These are phyloP conservation scores for Protea cynaroides DNA, from an alignment of 164 flowering plant genomes.

Conservation along the genomic window DNA sequence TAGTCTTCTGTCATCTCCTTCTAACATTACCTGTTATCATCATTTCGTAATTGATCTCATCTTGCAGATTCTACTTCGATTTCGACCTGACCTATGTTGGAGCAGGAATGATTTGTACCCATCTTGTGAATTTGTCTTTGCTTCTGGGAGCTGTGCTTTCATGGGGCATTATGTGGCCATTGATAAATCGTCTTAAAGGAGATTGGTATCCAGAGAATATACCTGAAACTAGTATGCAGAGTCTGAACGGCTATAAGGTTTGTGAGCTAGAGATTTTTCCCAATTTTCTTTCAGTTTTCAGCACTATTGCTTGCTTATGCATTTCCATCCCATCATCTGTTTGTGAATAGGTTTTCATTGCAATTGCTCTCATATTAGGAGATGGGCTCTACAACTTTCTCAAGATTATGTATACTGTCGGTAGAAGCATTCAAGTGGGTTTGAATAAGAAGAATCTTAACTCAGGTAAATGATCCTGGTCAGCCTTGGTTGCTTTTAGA, in stretches of 20 bases:
- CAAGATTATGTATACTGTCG: slow-evolving; percentile 42
- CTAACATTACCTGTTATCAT: not conserved
- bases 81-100: slow-evolving; percentile 53
- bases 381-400: slow-evolving; percentile 85
- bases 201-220: slow-evolving; percentile 57
- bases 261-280: not conserved
- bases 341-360: slow-evolving; percentile 61
- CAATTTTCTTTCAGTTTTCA: not conserved
- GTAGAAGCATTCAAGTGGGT: slow-evolving; percentile 27
- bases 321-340: slow-evolving; percentile 9
- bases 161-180: slow-evolving; percentile 96
- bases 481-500: no score
- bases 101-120: slow-evolving; percentile 88
- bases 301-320: not conserved
- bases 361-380: slow-evolving; percentile 78
- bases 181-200: slow-evolving; percentile 56
- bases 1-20: no score
- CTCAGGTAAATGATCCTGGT: slow-evolving; percentile 24
- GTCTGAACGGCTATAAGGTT: slow-evolving; percentile 96
- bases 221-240: slow-evolving; percentile 74
- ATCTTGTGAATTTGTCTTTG: slow-evolving; percentile 74
- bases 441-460: slow-evolving; percentile 21
- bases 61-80: slow-evolving; percentile 83
- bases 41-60: slow-evolving; percentile 18
- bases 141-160: slow-evolving; percentile 89